These are phyloP conservation scores for Chenopodium berlandieri DNA, from an alignment of 148 eudicot genomes.

Conservation along the genomic window DNA sequence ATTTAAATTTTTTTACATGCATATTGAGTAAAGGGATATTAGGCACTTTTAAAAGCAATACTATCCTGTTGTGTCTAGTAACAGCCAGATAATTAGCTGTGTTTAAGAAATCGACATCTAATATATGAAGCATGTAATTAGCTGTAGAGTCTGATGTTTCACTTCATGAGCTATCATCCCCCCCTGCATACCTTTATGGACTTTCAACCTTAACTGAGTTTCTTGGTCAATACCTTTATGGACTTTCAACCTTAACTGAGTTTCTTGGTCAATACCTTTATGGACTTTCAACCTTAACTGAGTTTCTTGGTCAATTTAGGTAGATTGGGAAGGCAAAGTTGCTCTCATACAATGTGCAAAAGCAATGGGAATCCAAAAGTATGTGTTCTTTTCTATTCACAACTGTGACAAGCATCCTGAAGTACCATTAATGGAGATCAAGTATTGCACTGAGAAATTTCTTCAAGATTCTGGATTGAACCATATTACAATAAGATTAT, in stretches of 20 bases:
- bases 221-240: slow-evolving; percentile 19
- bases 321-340: slow-evolving; percentile 99
- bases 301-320: slow-evolving; percentile 48
- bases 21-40: background rate
- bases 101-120: background rate
- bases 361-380: slow-evolving; percentile 98
- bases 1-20: background rate
- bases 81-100: background rate
- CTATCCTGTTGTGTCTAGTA: background rate
- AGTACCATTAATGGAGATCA: slow-evolving; percentile 98
- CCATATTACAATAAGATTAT: slow-evolving; percentile 75
- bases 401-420: slow-evolving; percentile 99
- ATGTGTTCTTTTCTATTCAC: slow-evolving; percentile 90
- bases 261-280: slow-evolving; percentile 15
- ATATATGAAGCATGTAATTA: background rate
- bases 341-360: slow-evolving; percentile 99
- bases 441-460: slow-evolving; percentile 98
- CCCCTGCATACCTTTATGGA: background rate
- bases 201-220: slow-evolving; percentile 19
- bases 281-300: slow-evolving; percentile 9
- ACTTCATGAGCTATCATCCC: slow-evolving; percentile 1
- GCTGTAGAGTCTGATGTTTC: slow-evolving; percentile 1
- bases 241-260: slow-evolving; percentile 18
- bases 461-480: slow-evolving; percentile 81
- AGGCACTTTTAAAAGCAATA: background rate